These are phyloP conservation scores for Leishmania tarentolae DNA, from an alignment of 208 protist species.

Conservation along the genomic window DNA sequence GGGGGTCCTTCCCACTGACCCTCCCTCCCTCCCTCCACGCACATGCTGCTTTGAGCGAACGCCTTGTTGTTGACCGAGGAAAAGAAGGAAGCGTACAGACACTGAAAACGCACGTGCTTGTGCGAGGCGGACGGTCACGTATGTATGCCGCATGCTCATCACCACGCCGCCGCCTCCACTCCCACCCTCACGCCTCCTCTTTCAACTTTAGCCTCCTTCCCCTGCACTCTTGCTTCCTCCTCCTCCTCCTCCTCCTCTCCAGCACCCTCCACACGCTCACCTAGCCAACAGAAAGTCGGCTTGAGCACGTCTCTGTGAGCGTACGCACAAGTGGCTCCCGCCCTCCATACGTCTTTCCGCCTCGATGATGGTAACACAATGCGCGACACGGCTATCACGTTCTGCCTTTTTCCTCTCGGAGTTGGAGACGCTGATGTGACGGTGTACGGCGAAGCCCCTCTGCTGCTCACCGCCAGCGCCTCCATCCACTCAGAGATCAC, in stretches of 20 bases:
- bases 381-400: neutral
- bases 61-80: neutral
- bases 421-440: slow-evolving; percentile 18
- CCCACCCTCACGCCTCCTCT: neutral
- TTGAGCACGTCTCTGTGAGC: neutral
- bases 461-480: slow-evolving; percentile 16
- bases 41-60: neutral
- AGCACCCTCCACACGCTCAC: neutral
- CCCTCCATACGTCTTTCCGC: no score
- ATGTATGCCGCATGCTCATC: neutral
- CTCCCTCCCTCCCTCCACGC: no score
- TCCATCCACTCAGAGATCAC: neutral
- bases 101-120: neutral
- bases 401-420: slow-evolving; percentile 28
- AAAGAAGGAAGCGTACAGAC: neutral
- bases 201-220: neutral
- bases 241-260: neutral
- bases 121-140: neutral
- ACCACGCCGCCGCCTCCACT: neutral
- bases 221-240: neutral
- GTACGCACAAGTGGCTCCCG: neutral
- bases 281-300: neutral
- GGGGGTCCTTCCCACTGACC: neutral
- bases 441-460: slow-evolving; percentile 9
- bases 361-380: neutral